Base-by-base conservation (phyloP, 805 yeast genomes). In the Cyberlindnera maclurae region DNA sequence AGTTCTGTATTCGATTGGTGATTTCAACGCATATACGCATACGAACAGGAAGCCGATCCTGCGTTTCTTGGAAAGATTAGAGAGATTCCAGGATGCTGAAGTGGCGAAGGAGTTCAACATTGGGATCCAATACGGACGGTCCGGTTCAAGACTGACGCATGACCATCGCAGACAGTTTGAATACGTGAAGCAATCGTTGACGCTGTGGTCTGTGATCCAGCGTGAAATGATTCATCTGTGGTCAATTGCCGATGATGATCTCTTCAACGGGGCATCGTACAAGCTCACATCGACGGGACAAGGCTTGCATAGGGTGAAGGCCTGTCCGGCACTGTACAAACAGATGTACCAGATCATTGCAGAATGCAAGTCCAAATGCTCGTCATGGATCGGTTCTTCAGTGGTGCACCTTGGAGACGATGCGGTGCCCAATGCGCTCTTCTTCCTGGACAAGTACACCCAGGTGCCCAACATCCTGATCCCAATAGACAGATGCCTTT, bases 331-430 rank as follows among this genome's bases (percentile, higher is more conserved):
- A 9, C 69, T 83, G 24, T 70, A 77, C 57, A 70, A 82, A 38
- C 77, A 77, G 38, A 84, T 84, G 89, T 80, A 80, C 47, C 70
- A 67, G 42, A 75, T 84, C 42, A 65, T 83, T 35, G 58, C 68
- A n/a, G 79, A 77, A 41, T 83, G 83, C 33, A 84, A 83, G 52
- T 57, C 64, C 24, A 67, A 68, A 35, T 74, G 83, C 16, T 74
- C 80, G 4, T 62, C 71, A 3, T 83, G 93, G 90, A 80, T 83
- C 26, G 94, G 94, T 2, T 77, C 86, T 5, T 75, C 83, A 12
- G 90, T 81, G 16, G 82, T 83, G 17, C 94, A 83, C 58, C 54
- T 84, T 13, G 94, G 93, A 30, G 94, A 83, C 57, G 82, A 79
- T 50, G 83, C 89, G 2, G 94, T 83, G 5, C 94, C 94, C 3